These are phyloP conservation scores for Boletus putidus DNA, from an alignment of 1,284 basidiomycete species.

Conservation along the genomic window DNA sequence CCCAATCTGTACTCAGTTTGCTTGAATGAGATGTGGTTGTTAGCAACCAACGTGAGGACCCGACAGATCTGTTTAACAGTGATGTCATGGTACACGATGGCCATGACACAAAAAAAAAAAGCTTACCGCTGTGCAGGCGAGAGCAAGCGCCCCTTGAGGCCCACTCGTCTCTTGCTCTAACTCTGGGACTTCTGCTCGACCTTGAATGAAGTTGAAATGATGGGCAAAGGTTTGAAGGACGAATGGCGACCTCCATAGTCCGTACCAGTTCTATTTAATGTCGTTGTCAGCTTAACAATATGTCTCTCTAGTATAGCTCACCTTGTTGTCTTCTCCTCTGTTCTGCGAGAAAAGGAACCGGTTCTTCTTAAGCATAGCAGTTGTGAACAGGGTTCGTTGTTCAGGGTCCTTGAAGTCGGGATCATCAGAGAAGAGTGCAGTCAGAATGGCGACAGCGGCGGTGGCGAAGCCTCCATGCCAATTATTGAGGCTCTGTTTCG, in stretches of 20 bases:
- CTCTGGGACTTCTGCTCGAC: not conserved
- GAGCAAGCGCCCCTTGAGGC: too few relatives aligned
- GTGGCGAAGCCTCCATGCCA: not conserved
- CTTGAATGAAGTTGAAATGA: constrained; percentile 8
- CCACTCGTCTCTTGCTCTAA: too few relatives aligned
- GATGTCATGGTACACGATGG: too few relatives aligned
- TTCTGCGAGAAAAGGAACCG: not conserved
- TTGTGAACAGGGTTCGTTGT: not conserved
- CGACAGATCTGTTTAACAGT: too few relatives aligned
- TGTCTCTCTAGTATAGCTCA: too few relatives aligned
- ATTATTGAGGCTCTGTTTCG: not conserved
- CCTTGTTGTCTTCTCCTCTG: not conserved
- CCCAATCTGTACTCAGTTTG: too few relatives aligned
- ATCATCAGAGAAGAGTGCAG: not conserved
- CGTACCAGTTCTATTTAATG: not conserved
- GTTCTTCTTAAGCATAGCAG: not conserved
- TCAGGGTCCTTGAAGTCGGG: not conserved
- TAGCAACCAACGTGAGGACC: too few relatives aligned
- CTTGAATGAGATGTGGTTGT: too few relatives aligned
- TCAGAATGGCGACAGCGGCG: not conserved
- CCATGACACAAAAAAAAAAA: too few relatives aligned
- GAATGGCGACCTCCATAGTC: not conserved
- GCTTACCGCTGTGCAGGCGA: too few relatives aligned
- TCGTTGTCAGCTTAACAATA: not conserved
- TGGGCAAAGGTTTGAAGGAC: constrained; percentile 2